These are phyloP conservation scores for Aspergillus glaucus DNA, from an alignment of 2,329 filamentous ascomycete species.

Conservation along the genomic window DNA sequence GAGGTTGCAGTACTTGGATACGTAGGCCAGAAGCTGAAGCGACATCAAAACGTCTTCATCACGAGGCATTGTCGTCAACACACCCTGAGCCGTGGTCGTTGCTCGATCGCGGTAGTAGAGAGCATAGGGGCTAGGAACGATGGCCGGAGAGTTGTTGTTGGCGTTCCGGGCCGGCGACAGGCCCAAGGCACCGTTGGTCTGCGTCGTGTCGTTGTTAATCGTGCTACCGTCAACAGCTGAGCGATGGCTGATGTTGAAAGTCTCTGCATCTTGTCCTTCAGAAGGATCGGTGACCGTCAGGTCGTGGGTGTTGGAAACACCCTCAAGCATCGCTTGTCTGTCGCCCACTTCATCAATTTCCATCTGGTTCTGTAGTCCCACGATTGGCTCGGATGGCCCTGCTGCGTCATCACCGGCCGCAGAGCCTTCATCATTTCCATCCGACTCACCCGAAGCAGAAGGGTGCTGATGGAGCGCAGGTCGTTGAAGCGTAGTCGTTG, in stretches of 20 bases:
- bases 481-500: conserved; percentile 49
- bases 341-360: conserved; percentile 85
- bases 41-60: conserved; percentile 99
- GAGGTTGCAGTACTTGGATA: conserved; percentile 97
- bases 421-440: conserved; percentile 76
- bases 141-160: conserved; percentile 63
- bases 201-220: conserved; percentile 62
- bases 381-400: conserved; percentile 59
- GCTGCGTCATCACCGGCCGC: conserved; percentile 62
- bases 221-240: conserved; percentile 79
- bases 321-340: conserved; percentile 69
- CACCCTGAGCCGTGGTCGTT: conserved; percentile 60
- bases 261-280: conserved; percentile 78
- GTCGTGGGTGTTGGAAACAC: conserved; percentile 62
- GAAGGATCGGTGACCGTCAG: conserved; percentile 72
- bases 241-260: conserved; percentile 90
- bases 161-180: conserved; percentile 61
- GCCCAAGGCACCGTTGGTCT: conserved; percentile 62
- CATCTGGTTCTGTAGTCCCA: conserved; percentile 73
- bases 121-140: conserved; percentile 65
- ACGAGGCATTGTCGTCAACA: conserved; percentile 85
- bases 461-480: conserved; percentile 85
- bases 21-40: conserved; percentile 89
- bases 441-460: conserved; percentile 76
- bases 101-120: conserved; percentile 74